Base-by-base conservation (phyloP, 495 filamentous ascomycete genomes). In the Pseudomonodictys pantanalensis region DNA sequence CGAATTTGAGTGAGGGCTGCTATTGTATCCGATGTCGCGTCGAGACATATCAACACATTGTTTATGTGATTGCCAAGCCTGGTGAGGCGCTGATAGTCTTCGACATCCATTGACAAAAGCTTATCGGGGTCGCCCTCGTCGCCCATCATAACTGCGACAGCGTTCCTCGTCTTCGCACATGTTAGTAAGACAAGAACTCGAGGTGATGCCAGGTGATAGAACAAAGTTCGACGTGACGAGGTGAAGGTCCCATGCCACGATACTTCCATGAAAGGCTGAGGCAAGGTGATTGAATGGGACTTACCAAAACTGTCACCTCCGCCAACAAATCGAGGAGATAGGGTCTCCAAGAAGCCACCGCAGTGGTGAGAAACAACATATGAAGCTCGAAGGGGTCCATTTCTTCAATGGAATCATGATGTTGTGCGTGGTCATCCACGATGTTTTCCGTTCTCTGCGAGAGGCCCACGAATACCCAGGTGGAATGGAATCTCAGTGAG, bases 321-420 rank as follows among this genome's bases (percentile, higher is more conserved):
- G 12, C 35, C 8, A 38, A 42, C 2, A 54, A 28, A 29, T 54
- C 33, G 10, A 42, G 35, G 8, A 54, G 20, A 30, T 54, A 54
- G 22, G 33, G 33, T 45, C 43, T 48, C 43, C 41, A 58, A 33
- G 28, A 35, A 12, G 42, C 41, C 17, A 58, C 38, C n/a, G 41
- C 42, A 24, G 54, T 58, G 29, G 47, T 44, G 9, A 58, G 43
- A 49, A 58, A 58, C 18, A 58, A 48, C 2, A 48, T 30, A n/a
- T 58, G 54, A 7, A 58, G 18, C 30, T 58, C 54, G 23, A 58
- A 58, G 15, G 54, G 54, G 29, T 58, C 49, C 1, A 32, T 10
- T 1, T 22, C 42, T 17, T 18, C n/a, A 18, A 49, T 15, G 38
- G 33, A 18, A 7, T 47, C 30, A 48, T 48, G 47, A 22, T 44